Evolutionary conservation across 371 early-diverging fungal species (phyloP), one percentile per base, ranked within the genome.

Genomic region (Smittium mucronatum): DNA sequence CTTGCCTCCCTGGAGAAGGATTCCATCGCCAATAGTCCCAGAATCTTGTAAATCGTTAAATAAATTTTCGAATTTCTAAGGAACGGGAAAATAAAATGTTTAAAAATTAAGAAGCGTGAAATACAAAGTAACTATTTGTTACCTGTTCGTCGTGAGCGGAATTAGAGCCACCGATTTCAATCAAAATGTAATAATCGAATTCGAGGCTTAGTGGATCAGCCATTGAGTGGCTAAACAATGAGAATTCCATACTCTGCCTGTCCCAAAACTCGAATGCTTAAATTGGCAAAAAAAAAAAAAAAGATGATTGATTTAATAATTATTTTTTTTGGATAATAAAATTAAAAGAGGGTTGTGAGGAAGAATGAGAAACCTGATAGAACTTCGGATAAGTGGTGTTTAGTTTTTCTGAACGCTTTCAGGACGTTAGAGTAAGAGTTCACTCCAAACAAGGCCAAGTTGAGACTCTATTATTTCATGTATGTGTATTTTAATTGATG

Each of bases 211-310:
- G 88, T 72, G 95, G 84, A 60, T 82, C 79, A 58, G 70, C 69
- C 32, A 72, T 70, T 16, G 8, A 60, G 32, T 71, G 71, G 63
- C 71, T 73, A 63, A 67, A 21, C 11, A 79, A 73, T 35, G 78
- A 77, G 0, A 70, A 69, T 26, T 75, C 66, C 80, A 79, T 76
- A 36, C 75, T 75, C 35, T 78, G 81, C 28, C 75, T 72, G 74
- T 98, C 98, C 90, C 93, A 96, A 73, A 96, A 97, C 79, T 98
- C 98, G 73, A 92, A 98, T 0, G 98, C 96, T 64, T 11, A 61
- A 32, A 30, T 15, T 30, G 16, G n/a, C 5, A 28, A 61, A 30
- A 32, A n/a, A 16, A 61, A 30, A 11, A 36, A 5, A 64, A 33
- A 64, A 31, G 25, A 33, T 8, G 32, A 64, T 29, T 64, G 26